Percentiles rank a stretch among this genome's conserved stretches.
Evolutionary conservation across 2,329 filamentous ascomycete genomes (phyloP).

Genomic region (Pestalotiopsis sp.): DNA sequence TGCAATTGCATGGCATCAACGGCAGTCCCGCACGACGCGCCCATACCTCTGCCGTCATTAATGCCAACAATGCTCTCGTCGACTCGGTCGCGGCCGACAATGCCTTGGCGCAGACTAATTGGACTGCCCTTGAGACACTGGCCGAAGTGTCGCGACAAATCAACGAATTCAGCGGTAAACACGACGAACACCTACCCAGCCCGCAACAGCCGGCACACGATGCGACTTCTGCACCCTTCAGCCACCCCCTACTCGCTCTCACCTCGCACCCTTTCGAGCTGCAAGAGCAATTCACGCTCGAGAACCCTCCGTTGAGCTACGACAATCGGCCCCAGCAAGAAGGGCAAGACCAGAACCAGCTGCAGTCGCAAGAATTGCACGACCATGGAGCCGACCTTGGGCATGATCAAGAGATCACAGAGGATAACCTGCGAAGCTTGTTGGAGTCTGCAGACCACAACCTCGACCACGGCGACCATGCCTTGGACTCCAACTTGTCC

Average conservation of each 20-base stretch:
- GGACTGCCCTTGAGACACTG: slow-evolving; percentile 81
- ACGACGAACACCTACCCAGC: slow-evolving; percentile 49
- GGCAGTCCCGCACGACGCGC: slow-evolving; percentile 37
- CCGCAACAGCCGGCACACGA: slow-evolving; percentile 37
- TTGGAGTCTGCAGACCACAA: slow-evolving; percentile 30
- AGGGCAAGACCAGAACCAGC: slow-evolving; percentile 4
- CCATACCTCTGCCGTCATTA: slow-evolving; percentile 2
- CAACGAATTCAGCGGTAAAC: slow-evolving; percentile 60
- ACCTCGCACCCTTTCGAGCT: slow-evolving; percentile 36
- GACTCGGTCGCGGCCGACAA: slow-evolving; percentile 12
- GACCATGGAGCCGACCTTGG: neutral
- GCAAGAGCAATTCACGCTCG: slow-evolving; percentile 59
- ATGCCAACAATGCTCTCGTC: neutral
- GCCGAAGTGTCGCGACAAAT: slow-evolving; percentile 86
- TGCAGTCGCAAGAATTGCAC: slow-evolving; percentile 1
- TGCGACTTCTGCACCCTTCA: slow-evolving; percentile 5
- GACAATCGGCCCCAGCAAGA: slow-evolving; percentile 29
- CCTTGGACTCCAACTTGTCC: slow-evolving; percentile 50
- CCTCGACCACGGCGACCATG: slow-evolving; percentile 22
- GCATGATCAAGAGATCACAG: slow-evolving; percentile 33
- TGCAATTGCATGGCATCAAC: slow-evolving; percentile 70
- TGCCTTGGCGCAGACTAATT: slow-evolving; percentile 44
- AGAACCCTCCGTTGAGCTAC: slow-evolving; percentile 54
- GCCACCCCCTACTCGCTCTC: slow-evolving; percentile 12
- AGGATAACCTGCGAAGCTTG: slow-evolving; percentile 52